Conservation (phyloP, 1,284 basidiomycete species). For the Fomes fomentarius region DNA sequence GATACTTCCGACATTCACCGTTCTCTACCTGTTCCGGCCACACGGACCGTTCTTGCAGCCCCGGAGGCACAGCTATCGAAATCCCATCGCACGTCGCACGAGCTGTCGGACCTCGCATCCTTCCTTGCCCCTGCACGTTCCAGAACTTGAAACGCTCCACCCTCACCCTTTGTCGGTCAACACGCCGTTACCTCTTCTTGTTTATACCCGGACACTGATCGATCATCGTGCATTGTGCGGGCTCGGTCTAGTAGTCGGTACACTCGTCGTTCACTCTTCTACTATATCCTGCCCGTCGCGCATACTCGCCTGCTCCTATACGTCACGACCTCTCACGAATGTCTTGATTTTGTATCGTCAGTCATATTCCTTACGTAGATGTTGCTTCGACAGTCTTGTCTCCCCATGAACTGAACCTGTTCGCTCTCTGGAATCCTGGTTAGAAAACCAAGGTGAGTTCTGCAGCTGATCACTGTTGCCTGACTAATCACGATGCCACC, state of each 20-base stretch:
- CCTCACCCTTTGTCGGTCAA: background rate
- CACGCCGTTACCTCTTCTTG: conserved; percentile 17
- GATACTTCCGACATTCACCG: background rate
- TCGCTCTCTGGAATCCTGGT: background rate
- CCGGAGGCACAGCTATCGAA: conserved; percentile 3
- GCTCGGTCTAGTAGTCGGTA: background rate
- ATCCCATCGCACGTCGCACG: background rate
- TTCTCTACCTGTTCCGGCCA: too few relatives aligned
- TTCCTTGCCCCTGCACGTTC: background rate
- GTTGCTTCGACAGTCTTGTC: too few relatives aligned
- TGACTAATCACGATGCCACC: too few relatives aligned
- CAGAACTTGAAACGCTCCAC: background rate
- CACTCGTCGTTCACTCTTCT: background rate
- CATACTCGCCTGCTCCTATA: conserved; percentile 3
- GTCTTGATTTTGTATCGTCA: conserved; percentile 7
- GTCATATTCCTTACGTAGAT: conserved; percentile 5
- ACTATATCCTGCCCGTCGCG: background rate
- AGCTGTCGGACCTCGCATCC: conserved; percentile 1
- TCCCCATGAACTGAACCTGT: too few relatives aligned
- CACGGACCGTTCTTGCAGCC: background rate
- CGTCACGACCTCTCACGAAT: conserved; percentile 23
- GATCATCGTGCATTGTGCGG: conserved; percentile 1
- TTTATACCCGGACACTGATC: conserved; percentile 19
- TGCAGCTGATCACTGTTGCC: too few relatives aligned
- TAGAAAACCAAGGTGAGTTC: background rate